Evolutionary conservation across 208 protist species (phyloP), one percentile per base, ranked within the genome.

Genomic region (Angomonas deanei): DNA sequence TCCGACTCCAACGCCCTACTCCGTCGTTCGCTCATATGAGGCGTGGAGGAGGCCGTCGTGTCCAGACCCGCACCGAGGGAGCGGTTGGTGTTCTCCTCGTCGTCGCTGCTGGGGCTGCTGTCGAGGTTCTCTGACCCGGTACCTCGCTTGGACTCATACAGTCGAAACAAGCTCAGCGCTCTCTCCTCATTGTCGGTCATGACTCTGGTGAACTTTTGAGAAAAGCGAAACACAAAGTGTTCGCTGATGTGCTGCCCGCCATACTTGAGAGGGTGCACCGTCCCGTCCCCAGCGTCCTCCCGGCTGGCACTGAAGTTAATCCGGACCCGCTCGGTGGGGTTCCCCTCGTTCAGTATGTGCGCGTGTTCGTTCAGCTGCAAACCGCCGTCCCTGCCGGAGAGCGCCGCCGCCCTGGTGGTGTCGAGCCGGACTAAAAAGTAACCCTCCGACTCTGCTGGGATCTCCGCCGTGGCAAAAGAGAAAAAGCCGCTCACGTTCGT

Each of bases 391-490:
- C 75, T 82, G 66, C 82, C 76, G 59, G 81, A 83, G 8, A 84
- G 71, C 46, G 76, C 69, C 32, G 83, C 79, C 13, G 87, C 76
- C 11, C 81, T 73, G 31, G 66, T 56, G n/a, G 74, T 61, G 64
- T 92, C 82, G 1, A 92, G 56, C 42, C 76, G 74, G n/a, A 95
- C 82, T n/a, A 67, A 19, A 48, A 95, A 84, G 53, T 72, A 75
- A 1, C 77, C 77, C 8, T 59, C 64, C 13, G 66, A 57, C 46
- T 76, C 48, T 50, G 72, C 67, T 0, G 68, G 49, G 21, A 90
- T 70, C 21, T 72, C 56, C 15, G 86, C 11, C 34, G 48, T 52
- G 24, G 67, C 58, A 17, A 70, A 70, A 21, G 61, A 52, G 17
- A 47, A 33, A 38, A 38, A 49, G 38, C 36, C n/a, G 11, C 19